These are phyloP conservation scores for Chlamydomonas reinhardtii DNA, from an alignment of 163 green algal species.

Conservation along the genomic window DNA sequence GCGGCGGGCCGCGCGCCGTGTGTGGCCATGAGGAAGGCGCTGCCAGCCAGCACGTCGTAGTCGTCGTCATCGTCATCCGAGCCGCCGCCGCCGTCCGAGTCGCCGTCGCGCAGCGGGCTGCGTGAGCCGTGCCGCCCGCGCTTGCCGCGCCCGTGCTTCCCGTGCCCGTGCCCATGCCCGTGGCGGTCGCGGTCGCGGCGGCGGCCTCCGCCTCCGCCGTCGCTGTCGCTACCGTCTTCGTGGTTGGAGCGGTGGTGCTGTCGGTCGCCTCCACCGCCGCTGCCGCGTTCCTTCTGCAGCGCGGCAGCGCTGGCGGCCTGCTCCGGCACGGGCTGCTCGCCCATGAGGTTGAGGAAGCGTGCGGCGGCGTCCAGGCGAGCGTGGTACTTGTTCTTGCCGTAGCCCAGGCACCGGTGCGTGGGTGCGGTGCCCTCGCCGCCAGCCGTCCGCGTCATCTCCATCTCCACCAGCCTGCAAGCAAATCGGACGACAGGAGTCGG, in stretches of 20 bases:
- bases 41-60: slow-evolving; percentile 22
- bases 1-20: background rate
- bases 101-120: background rate
- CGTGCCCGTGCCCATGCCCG: background rate
- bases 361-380: background rate
- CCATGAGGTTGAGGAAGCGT: slow-evolving; percentile 20
- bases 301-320: background rate
- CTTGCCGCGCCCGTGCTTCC: background rate
- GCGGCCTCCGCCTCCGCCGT: background rate
- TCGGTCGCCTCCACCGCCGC: background rate
- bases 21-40: background rate
- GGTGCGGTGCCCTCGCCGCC: slow-evolving; percentile 1
- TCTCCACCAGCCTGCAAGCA: too few relatives aligned
- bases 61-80: slow-evolving; percentile 9
- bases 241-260: background rate
- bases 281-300: background rate
- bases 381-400: background rate
- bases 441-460: too few relatives aligned
- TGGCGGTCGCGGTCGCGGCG: background rate
- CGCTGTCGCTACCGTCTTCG: slow-evolving; percentile 4
- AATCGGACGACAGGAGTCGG: too few relatives aligned
- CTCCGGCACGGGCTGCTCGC: background rate
- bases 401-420: background rate
- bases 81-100: too few relatives aligned
- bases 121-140: background rate